Percentiles rank a stretch among this genome's conserved stretches.
Conservation (phyloP, 305 asterid genomes). For the Petunia hybrid region DNA sequence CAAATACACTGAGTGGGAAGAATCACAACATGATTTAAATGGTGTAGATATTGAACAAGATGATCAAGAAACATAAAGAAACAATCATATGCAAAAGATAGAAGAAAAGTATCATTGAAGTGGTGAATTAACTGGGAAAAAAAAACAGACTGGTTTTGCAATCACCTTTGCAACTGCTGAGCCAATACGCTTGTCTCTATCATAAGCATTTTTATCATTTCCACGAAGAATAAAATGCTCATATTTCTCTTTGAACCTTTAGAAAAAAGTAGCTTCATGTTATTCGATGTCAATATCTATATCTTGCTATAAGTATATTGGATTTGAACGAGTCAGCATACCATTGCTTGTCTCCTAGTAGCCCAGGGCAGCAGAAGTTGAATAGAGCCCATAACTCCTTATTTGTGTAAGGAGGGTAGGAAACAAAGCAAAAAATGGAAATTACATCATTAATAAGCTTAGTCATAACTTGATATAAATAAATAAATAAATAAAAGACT, state of each 20-base stretch:
- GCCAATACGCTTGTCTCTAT: constrained; percentile 86
- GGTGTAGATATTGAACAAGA: background rate
- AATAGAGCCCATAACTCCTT: constrained; percentile 98
- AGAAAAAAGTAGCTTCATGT: constrained; percentile 33
- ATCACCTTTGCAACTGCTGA: constrained; percentile 93
- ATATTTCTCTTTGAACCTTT: constrained; percentile 85
- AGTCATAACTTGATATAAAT: background rate
- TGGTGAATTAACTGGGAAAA: no score
- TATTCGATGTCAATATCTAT: background rate
- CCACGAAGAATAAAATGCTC: constrained; percentile 85
- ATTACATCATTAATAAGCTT: constrained; percentile 3
- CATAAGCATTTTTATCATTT: constrained; percentile 89
- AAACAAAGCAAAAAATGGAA: constrained; percentile 5
- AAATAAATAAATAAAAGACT: background rate
- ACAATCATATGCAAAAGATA: background rate
- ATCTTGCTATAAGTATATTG: constrained; percentile 26
- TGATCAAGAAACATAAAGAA: constrained; percentile 20
- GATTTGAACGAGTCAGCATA: constrained; percentile 44
- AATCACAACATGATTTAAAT: constrained; percentile 3
- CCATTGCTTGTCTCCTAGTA: constrained; percentile 92
- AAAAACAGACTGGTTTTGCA: background rate
- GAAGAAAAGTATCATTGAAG: background rate
- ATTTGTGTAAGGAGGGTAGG: constrained; percentile 15
- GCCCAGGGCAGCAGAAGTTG: constrained; percentile 86
- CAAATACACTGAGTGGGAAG: background rate